Base-by-base conservation (phyloP, 345 rosid genomes). In the Gossypium thurberi region DNA sequence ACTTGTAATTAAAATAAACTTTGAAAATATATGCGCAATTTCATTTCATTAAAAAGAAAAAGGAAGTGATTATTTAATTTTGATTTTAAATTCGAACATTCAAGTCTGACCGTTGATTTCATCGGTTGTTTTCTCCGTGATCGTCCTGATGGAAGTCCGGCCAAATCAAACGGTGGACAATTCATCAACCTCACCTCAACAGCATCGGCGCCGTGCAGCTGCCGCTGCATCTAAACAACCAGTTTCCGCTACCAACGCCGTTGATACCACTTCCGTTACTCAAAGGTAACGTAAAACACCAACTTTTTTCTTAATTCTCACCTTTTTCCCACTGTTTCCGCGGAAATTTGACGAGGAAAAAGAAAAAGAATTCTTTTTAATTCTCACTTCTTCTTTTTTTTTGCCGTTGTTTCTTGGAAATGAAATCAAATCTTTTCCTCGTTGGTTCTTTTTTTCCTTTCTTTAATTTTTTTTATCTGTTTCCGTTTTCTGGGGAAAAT, bases 231-330 rank as follows among this genome's bases (percentile, higher is more conserved):
- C 90, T 15, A 85, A 85, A 68, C 87, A 81, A 68, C 83, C 84
- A 11, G 74, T 67, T 43, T 23, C 83, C 52, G 44, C 83, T 33
- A 74, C 83, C 13, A 78, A 65, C 70, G 57, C 78, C 52, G 82
- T 78, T 48, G 89, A 87, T 71, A 79, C 85, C 50, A 66, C 84
- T 50, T 81, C 91, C 53, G 91, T 87, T 71, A 66, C 89, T 56
- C 86, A 84, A 69, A 82, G 91, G 91, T 82, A 8, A 71, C 25
- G 18, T 0, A 4, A 50, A 50, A 50, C 6, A 2, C 14, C 14
- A 18, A 48, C 0, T 20, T 61, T 25, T 10, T 43, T 1, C 12
- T 15, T 33, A 23, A 44, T 46, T 23, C 37, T 64, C 15, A 69
- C 50, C 25, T 62, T 6, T 73, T 48, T 63, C n/a, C 25, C 28